A percentile compares a stretch with the other conserved stretches of the same genome.
phyloP scores from a whole-genome alignment of 768 basidiomycete species.

The Amanita brunnescens region DNA sequence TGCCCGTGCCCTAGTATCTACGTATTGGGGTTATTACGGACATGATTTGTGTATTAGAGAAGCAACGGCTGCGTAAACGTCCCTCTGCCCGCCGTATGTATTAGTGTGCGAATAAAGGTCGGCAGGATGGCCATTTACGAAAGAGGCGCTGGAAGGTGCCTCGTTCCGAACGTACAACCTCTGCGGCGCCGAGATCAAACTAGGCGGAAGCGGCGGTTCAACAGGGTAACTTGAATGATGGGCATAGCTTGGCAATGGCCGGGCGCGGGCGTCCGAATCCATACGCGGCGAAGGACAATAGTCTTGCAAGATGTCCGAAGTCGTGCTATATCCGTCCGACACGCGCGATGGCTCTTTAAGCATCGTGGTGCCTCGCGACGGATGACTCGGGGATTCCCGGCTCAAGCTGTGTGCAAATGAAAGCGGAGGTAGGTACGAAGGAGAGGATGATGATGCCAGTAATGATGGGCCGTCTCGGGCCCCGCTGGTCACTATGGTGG shows the following conservation, averaged over 20 bases:
- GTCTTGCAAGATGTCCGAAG: neutral
- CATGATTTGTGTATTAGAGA: constrained; percentile 1
- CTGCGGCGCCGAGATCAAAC: constrained; percentile 3
- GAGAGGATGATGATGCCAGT: neutral
- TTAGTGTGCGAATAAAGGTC: neutral
- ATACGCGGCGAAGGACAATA: neutral
- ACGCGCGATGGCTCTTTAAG: neutral
- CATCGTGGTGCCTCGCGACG: neutral
- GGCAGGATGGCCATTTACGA: neutral
- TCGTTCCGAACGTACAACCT: constrained; percentile 3
- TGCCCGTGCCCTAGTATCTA: neutral
- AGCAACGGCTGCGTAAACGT: constrained; percentile 3
- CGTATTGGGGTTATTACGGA: too few species aligned
- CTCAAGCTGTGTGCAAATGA: neutral
- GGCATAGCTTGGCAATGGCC: neutral
- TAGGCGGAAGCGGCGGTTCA: neutral
- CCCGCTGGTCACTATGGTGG: neutral
- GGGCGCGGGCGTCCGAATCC: neutral
- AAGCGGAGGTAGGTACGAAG: neutral
- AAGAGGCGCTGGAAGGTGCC: neutral
- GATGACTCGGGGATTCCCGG: neutral
- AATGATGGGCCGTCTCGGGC: neutral
- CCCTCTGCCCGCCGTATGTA: neutral
- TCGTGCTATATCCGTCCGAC: neutral
- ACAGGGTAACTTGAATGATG: neutral